phyloP scores from a whole-genome alignment of 1,284 basidiomycete genomes.

The Ustilago bromivora region DNA sequence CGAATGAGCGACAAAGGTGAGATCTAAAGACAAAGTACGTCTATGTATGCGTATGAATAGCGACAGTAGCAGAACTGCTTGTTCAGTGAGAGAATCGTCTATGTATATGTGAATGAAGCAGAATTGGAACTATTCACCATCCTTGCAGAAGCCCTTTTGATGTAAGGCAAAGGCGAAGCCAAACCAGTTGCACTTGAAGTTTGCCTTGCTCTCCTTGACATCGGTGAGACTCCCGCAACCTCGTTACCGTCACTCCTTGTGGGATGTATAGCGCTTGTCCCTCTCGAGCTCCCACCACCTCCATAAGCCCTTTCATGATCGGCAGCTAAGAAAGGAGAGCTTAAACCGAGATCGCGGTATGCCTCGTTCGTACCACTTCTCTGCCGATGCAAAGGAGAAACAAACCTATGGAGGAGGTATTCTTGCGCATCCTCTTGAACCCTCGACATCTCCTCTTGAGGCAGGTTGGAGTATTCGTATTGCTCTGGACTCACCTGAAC shows the following conservation, averaged over 20 bases:
- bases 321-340: neutral
- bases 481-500: slow-evolving; percentile 1
- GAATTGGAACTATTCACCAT: neutral
- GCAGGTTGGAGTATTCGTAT: slow-evolving; percentile 35
- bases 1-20: too few relatives aligned
- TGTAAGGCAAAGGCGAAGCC: slow-evolving; percentile 31
- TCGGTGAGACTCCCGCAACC: neutral
- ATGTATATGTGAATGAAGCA: too few relatives aligned
- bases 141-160: slow-evolving; percentile 28
- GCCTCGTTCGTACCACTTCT: neutral
- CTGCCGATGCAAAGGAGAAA: neutral
- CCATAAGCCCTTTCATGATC: neutral
- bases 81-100: too few relatives aligned
- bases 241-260: neutral
- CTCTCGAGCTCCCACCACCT: neutral
- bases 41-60: too few relatives aligned
- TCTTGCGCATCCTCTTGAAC: slow-evolving; percentile 40
- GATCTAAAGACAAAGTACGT: too few relatives aligned
- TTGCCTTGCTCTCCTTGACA: neutral
- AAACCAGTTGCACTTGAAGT: neutral
- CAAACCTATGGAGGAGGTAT: slow-evolving; percentile 9
- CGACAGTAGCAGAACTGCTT: too few relatives aligned
- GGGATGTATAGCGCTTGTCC: neutral
- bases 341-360: neutral
- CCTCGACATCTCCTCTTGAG: slow-evolving; percentile 16